A percentile compares a stretch with the other conserved stretches of the same genome.
phyloP scores from a whole-genome alignment of 441 rosid genomes.

The Pelargonium cotyledonis region DNA sequence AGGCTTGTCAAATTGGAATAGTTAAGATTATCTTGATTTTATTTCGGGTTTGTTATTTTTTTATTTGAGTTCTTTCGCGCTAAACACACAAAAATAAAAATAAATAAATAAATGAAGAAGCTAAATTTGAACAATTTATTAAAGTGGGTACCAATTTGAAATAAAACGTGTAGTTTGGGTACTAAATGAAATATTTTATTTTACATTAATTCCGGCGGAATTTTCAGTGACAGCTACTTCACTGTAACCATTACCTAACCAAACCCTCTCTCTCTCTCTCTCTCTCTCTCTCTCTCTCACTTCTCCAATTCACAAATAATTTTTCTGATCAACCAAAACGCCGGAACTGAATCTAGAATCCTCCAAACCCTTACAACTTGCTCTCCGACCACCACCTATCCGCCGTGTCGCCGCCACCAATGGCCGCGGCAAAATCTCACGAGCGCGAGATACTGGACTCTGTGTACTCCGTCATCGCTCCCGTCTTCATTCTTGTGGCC shows the following conservation, averaged over 20 bases:
- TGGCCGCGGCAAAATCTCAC: background rate
- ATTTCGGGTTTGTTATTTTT: too few relatives aligned
- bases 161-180: too few relatives aligned
- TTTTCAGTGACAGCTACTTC: background rate
- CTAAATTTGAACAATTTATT: too few relatives aligned
- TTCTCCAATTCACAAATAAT: background rate
- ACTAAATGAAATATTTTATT: too few relatives aligned
- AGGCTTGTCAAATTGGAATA: too few relatives aligned
- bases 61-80: too few relatives aligned
- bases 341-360: background rate
- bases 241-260: background rate
- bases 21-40: too few relatives aligned
- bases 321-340: background rate
- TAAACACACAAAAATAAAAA: too few relatives aligned
- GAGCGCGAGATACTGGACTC: constrained; percentile 12
- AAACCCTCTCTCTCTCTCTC: background rate
- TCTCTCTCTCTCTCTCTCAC: background rate
- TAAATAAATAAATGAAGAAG: too few relatives aligned
- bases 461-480: constrained; percentile 7
- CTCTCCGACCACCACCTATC: background rate
- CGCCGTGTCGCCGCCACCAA: background rate
- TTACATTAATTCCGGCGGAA: too few relatives aligned
- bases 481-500: background rate
- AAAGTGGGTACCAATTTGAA: too few relatives aligned
- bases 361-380: background rate